A percentile compares a stretch with the other conserved stretches of the same genome.
Evolutionary conservation across 192 early-diverging fungal genomes (phyloP).

Genomic region (Physocladia obscura): DNA sequence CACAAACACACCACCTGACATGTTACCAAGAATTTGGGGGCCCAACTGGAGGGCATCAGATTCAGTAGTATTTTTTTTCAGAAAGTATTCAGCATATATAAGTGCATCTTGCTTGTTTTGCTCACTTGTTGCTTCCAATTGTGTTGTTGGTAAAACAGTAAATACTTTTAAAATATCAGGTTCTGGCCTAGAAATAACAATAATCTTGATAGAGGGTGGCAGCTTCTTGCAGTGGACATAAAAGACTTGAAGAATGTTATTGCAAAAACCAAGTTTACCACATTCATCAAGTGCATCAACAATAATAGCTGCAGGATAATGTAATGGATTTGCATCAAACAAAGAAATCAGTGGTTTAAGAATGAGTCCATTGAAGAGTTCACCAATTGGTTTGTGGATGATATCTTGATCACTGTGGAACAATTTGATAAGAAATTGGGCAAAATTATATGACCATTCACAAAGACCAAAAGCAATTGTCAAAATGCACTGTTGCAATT

Average conservation of each 20-base stretch:
- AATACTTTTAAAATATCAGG: constrained; percentile 12
- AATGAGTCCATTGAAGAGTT: neutral
- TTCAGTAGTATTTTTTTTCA: neutral
- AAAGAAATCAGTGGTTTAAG: neutral
- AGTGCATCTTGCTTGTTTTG: neutral
- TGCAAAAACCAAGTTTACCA: neutral
- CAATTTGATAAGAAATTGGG: neutral
- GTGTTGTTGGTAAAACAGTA: neutral
- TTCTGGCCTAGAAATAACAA: constrained; percentile 12
- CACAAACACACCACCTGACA: constrained; percentile 12
- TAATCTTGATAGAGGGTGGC: constrained; percentile 14
- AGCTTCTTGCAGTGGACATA: neutral
- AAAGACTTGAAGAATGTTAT: constrained; percentile 15
- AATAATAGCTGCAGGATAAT: constrained; percentile 5
- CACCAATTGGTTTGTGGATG: neutral
- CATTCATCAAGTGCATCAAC: constrained; percentile 30
- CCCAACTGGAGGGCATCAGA: neutral
- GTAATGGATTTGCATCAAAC: neutral
- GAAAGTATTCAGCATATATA: neutral
- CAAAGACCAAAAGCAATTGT: constrained; percentile 15
- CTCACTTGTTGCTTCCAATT: neutral
- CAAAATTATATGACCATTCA: constrained; percentile 17
- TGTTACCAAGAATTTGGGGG: neutral
- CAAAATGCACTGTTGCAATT: constrained; percentile 4
- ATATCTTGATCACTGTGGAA: neutral